Base-by-base conservation (phyloP, 2,329 filamentous ascomycete genomes). In the Trichophyton verrucosum region DNA sequence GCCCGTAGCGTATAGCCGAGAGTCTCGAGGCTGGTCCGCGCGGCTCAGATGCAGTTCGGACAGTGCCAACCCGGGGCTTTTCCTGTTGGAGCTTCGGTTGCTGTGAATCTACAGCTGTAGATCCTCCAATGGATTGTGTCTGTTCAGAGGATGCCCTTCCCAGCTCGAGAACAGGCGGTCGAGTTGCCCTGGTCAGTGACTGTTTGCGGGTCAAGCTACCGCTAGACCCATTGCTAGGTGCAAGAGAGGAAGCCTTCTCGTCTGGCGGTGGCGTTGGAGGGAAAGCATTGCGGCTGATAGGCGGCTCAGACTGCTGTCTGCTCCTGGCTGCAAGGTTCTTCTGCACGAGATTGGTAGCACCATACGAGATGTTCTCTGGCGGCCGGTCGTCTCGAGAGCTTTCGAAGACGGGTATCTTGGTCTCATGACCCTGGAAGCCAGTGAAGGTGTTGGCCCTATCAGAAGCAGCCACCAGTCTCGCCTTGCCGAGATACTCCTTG, bases 221-320 rank as follows among this genome's bases (percentile, higher is more conserved):
- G 49, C 64, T 63, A 42, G 72, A 69, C 49, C 66, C 69, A 44
- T 67, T 68, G 13, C n/a, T 36, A 9, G 24, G 51, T 7, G 33
- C 46, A 15, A 51, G 46, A 6, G 46, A 51, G 38, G 58, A 55
- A 33, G 63, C 62, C 68, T 86, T 87, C 66, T 96, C 91, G 78
- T 99, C 94, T 4, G 94, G 94, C 5, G 94, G 94, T 46, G 94
- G 94, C n/a, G 94, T 97, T n/a, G 94, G 94, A 17, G 94, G 94
- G 77, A 97, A 96, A 64, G 92, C 83, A 68, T 88, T 89, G 68
- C 90, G 85, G 70, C 83, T 84, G 65, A 85, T 78, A 0, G 89
- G 89, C 7, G 90, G 89, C 70, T 94, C 91, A 17, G 89, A 94
- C 70, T 94, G 89, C 68, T 95, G 89, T 69, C 88, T 83, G 65